These are phyloP conservation scores for Chalaropsis thielavioides DNA, from an alignment of 2,329 filamentous ascomycete species.

Conservation along the genomic window DNA sequence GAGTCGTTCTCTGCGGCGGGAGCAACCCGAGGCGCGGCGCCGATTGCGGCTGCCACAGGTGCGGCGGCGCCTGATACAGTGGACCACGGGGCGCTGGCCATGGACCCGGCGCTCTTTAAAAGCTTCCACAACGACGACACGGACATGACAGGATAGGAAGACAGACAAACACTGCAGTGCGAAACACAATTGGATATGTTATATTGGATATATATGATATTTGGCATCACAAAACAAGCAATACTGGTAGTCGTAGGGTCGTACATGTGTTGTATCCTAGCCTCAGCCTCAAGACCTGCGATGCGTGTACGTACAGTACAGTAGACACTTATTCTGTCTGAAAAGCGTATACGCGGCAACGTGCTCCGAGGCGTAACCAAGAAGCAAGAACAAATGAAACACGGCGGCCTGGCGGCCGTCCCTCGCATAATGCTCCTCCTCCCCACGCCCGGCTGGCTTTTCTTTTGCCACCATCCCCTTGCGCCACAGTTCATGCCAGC, in stretches of 20 bases:
- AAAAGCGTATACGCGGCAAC: too few relatives aligned
- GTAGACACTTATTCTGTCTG: too few relatives aligned
- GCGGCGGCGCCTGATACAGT: too few relatives aligned
- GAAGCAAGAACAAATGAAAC: not conserved
- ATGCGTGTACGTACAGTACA: too few relatives aligned
- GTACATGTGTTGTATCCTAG: too few relatives aligned
- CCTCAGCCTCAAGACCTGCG: too few relatives aligned
- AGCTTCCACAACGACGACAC: not conserved
- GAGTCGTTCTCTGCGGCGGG: too few relatives aligned
- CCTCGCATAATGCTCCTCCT: not conserved
- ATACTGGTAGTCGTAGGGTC: too few relatives aligned
- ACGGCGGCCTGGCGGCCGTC: not conserved
- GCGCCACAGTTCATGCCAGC: not conserved
- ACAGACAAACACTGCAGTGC: not conserved
- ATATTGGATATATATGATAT: constrained; percentile 5
- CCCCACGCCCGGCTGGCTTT: not conserved
- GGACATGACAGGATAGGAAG: constrained; percentile 1
- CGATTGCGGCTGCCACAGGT: too few relatives aligned
- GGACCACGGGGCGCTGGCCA: not conserved
- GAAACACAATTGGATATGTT: not conserved
- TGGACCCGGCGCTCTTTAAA: not conserved
- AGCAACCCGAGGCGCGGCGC: too few relatives aligned
- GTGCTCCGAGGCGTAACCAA: too few relatives aligned
- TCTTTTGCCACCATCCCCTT: not conserved
- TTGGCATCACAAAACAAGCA: not conserved